Evolutionary conservation across 1,284 basidiomycete species (phyloP), one percentile per base, ranked within the genome.

Genomic region (Cutaneotrichosporon sp.): DNA sequence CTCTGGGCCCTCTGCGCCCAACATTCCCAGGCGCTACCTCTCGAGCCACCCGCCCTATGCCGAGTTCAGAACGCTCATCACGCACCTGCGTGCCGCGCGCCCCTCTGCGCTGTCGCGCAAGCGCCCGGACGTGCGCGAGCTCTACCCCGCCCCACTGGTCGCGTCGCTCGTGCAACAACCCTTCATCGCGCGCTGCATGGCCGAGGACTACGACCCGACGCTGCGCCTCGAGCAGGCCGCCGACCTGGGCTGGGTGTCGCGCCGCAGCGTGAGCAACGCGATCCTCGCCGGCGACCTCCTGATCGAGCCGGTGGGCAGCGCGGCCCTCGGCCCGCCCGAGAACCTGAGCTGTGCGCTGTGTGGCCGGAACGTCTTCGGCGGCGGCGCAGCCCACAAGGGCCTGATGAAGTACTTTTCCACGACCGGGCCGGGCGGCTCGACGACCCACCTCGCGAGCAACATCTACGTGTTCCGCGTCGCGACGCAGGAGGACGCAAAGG

Each of bases 141-240:
- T 64, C 10, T 66, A 77, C 67, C 82, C 83, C 54, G 81, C 85
- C 55, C 89, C 89, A 18, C 81, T 83, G 22, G 85, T 92, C 80
- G 83, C 87, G 34, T 87, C 87, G 43, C 84, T 92, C 29, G 81
- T 91, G 1, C 85, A 87, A 0, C 84, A 94, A 52, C 89, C 95
- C 0, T 97, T 97, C 80, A 79, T 98, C 27, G 85, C 90, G 18
- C 85, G 95, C 34, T 80, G 94, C 22, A 79, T 90, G 27, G 83
- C 84, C 4, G 97, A 99, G 80, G 95, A 99, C 79, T 91, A 95
- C 20, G 97, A 99, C 68, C 92, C 95, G 0, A 92, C 93, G 0
- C 82, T 98, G 38, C 88, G 97, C 3, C 85, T 99, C 25, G 94
- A 98, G 74, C 81, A 92, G n/a, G 94, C 95, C 0, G 92, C 95